Evolutionary conservation across 2,329 filamentous ascomycete genomes (phyloP), one percentile per base, ranked within the genome.

Genomic region (Pezicula radicicola): DNA sequence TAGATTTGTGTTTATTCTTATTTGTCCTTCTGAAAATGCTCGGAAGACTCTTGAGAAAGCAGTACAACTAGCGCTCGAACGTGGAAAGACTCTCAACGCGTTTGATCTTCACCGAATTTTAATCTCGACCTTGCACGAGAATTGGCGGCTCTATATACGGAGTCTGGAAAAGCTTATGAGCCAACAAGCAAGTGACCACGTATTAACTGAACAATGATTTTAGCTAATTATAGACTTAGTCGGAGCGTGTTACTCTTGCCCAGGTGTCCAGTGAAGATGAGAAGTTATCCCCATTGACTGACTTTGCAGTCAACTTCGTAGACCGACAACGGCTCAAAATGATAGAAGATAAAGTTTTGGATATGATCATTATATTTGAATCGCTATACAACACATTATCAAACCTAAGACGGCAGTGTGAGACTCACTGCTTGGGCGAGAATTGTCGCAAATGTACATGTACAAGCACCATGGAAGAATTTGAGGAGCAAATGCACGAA

Each of bases 291-390:
- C 47, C 48, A 1, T 19, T 42, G 19, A 50, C 21, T 28, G 51
- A 56, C 27, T 39, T 53, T 28, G 13, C n/a, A 8, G 19, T 56
- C 7, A 53, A 54, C n/a, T 58, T 58, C 25, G 16, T 53, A 5
- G 56, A 58, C 33, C 51, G 54, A 4, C 56, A 58, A 39, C 33
- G 45, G 16, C 25, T 56, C 1, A 54, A 55, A 25, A 46, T 48
- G 30, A 51, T 54, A 9, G 56, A 58, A 36, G 56, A 58, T n/a
- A 54, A 56, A 30, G 27, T 56, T 9, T 36, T 58, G 8, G 56
- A 58, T 33, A 42, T 58, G 5, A 13, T 43, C 1, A 50, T 53
- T 4, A 46, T 58, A 7, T 56, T 58, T 16, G 54, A 54, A 12
- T 56, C 51, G 4, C n/a, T 53, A 3, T 21, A 44, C 4, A 45